A percentile compares a stretch with the other conserved stretches of the same genome.
Conservation (phyloP, 23 red algal genomes). For the Pyropia haitanensis region DNA sequence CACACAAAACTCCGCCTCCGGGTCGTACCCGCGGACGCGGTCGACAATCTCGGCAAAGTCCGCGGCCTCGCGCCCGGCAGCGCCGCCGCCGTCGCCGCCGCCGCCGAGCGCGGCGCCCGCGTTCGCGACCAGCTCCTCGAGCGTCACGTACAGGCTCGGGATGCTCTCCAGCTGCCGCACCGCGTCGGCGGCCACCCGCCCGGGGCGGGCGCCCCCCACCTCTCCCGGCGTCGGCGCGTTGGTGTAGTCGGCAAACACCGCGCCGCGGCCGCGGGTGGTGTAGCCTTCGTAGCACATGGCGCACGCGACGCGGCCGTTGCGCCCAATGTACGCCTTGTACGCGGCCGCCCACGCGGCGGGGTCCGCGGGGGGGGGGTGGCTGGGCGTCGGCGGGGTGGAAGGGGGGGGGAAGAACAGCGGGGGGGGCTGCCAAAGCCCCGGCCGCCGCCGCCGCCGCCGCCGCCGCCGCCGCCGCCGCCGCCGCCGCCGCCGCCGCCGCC, state of each 20-base stretch:
- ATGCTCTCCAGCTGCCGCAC: not conserved
- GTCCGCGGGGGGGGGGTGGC: no score
- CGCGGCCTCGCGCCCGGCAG: no score
- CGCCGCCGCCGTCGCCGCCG: not conserved
- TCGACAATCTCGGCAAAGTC: slow-evolving; percentile 1
- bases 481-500: no score
- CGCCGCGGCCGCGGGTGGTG: not conserved
- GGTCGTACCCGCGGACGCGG: not conserved
- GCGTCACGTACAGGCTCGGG: not conserved
- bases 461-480: no score
- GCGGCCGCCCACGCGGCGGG: not conserved
- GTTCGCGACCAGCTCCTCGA: not conserved
- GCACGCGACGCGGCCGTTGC: not conserved
- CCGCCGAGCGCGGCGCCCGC: not conserved
- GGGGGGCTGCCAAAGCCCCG: no score
- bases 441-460: no score
- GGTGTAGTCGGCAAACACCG: slow-evolving; percentile 6
- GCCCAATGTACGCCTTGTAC: slow-evolving; percentile 4
- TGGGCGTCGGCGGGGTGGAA: no score
- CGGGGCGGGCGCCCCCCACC: no score
- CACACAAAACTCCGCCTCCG: not conserved
- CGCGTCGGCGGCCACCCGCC: not conserved
- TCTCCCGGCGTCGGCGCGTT: not conserved
- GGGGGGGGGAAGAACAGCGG: no score
- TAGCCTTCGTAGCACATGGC: slow-evolving; percentile 6